Conservation (phyloP, 805 yeast genomes). For the Wickerhamiella qilinensis region DNA sequence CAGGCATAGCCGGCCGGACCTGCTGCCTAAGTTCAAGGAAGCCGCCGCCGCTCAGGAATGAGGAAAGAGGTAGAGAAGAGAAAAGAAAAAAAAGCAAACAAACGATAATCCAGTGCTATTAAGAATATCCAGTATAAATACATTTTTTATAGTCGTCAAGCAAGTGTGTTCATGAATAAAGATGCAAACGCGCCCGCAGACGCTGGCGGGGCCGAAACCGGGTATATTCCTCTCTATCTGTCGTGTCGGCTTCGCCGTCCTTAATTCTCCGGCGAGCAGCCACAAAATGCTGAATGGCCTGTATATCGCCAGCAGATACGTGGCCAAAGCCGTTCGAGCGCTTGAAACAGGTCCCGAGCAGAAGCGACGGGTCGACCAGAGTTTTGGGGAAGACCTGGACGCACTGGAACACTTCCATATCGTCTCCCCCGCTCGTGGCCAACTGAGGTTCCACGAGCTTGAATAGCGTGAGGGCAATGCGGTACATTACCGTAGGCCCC, state of each 20-base stretch:
- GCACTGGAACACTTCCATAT: slow-evolving; percentile 60
- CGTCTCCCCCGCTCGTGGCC: slow-evolving; percentile 24
- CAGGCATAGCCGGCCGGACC: neutral
- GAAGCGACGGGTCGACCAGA: slow-evolving; percentile 39
- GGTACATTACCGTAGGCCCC: slow-evolving; percentile 72
- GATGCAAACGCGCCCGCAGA: slow-evolving; percentile 12
- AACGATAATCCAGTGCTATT: no score
- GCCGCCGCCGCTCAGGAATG: no score
- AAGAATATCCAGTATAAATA: no score
- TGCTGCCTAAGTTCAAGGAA: neutral
- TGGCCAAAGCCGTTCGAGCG: slow-evolving; percentile 57
- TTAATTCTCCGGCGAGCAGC: slow-evolving; percentile 25
- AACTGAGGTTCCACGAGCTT: slow-evolving; percentile 59
- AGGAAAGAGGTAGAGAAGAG: no score
- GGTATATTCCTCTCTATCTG: slow-evolving; percentile 17
- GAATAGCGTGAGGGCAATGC: slow-evolving; percentile 66
- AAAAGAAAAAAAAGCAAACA: no score
- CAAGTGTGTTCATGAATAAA: slow-evolving; percentile 4
- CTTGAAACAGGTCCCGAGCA: slow-evolving; percentile 63
- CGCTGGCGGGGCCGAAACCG: slow-evolving; percentile 17
- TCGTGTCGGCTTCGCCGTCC: slow-evolving; percentile 4
- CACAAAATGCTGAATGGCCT: slow-evolving; percentile 64
- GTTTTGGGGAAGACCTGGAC: slow-evolving; percentile 60
- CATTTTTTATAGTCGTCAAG: no score
- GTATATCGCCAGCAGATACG: slow-evolving; percentile 67